Base-by-base conservation (phyloP, 1,284 basidiomycete genomes). In the Trametes hirsuta region DNA sequence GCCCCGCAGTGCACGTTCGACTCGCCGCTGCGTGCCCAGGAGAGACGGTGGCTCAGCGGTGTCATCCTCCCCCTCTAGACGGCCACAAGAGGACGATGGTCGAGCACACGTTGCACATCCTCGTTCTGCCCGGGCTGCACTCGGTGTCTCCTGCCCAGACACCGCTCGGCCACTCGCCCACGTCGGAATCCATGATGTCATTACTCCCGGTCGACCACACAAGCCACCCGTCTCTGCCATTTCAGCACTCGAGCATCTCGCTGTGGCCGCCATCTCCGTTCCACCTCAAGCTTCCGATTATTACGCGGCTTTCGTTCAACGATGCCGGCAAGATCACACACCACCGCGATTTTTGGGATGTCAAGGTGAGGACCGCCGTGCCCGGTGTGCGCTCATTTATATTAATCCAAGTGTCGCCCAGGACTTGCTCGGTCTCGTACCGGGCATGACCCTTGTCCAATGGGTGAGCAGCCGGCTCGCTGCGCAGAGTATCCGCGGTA, bases 321-420 rank as follows among this genome's bases (percentile, higher is more conserved):
- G 90, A 91, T 66, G 85, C 86, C 69, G 87, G 86, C 11, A 82
- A 81, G 55, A 86, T 92, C 54, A 87, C 87, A 1, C 81, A 86
- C 66, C 90, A 91, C 67, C 81, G 88, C 30, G 89, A 91, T 68
- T 81, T 88, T 47, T 91, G 88, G 88, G 88, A 91, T 69, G 78
- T 89, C 42, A 74, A 74, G 66, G 65, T 71, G 39, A 30, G 66
- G 4, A 24, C 34, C 36, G 14, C 2, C 12, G 14, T 39, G 14
- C 18, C 18, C 46, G 10, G 15, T 44, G 34, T 21, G 39, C 15
- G 15, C 49, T 34, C 15, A 46, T 15, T 21, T 21, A 24, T 21
- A 24, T 37, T 48, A n/a, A 52, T 36, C 36, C 22, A 18, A 18
- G 12, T 24, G n/a, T 11, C 25, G 35, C 35, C 4, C 79, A 85